A percentile compares a stretch with the other conserved stretches of the same genome.
phyloP scores from a whole-genome alignment of 495 filamentous ascomycete species.

The Thermochaetoides thermophila region DNA sequence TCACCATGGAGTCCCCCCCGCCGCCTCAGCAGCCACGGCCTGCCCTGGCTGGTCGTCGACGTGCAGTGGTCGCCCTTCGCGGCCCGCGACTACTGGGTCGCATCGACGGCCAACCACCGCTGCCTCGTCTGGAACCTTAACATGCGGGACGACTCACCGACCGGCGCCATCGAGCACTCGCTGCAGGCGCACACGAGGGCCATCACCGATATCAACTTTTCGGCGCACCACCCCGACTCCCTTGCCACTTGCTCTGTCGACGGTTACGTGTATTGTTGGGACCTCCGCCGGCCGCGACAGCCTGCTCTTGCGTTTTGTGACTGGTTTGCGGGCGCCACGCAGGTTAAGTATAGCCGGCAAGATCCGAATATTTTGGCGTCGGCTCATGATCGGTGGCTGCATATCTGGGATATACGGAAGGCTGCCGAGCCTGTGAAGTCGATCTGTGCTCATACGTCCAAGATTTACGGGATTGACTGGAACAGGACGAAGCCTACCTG shows the following conservation, averaged over 20 bases:
- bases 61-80: slow-evolving; percentile 97
- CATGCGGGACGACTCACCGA: slow-evolving; percentile 53
- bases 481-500: slow-evolving; percentile 57
- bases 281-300: slow-evolving; percentile 59
- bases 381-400: slow-evolving; percentile 71
- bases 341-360: slow-evolving; percentile 90
- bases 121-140: slow-evolving; percentile 90
- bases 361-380: slow-evolving; percentile 75
- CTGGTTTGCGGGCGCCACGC: slow-evolving; percentile 88
- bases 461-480: slow-evolving; percentile 95
- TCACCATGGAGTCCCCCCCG: slow-evolving; percentile 79
- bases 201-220: slow-evolving; percentile 96
- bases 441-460: slow-evolving; percentile 82
- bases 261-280: slow-evolving; percentile 89
- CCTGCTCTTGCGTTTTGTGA: slow-evolving; percentile 75
- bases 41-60: slow-evolving; percentile 93
- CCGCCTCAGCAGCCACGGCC: slow-evolving; percentile 63
- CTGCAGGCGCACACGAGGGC: slow-evolving; percentile 78
- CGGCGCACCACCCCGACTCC: slow-evolving; percentile 76
- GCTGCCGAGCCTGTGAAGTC: slow-evolving; percentile 64
- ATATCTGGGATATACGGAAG: slow-evolving; percentile 83
- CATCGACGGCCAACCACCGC: slow-evolving; percentile 86
- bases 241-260: slow-evolving; percentile 87
- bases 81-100: slow-evolving; percentile 79
- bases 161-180: slow-evolving; percentile 67